Evolutionary conservation across 139 green algal genomes (phyloP).

Genomic region (Tetratostichococcus sp.): DNA sequence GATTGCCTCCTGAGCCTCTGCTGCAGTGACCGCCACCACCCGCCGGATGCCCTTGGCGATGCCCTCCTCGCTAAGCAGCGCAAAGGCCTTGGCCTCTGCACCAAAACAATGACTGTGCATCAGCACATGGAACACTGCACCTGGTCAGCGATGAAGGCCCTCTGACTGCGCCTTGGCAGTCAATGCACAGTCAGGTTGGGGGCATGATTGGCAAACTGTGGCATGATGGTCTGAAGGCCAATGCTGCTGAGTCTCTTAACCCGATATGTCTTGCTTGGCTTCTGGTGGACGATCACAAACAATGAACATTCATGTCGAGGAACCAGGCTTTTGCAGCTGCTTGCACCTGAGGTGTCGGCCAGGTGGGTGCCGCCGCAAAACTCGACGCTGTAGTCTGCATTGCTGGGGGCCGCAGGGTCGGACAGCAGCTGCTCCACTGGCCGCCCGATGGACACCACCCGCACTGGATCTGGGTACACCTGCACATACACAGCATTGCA

Average conservation of each 20-base stretch:
- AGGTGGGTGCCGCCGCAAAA: slow-evolving; percentile 98
- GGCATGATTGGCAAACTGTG: too few species aligned
- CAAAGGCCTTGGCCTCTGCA: slow-evolving; percentile 76
- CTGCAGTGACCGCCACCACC: slow-evolving; percentile 82
- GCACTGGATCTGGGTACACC: slow-evolving; percentile 96
- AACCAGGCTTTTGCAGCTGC: too few species aligned
- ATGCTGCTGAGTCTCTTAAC: too few species aligned
- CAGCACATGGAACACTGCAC: neutral
- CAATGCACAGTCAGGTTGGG: too few species aligned
- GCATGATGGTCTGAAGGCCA: too few species aligned
- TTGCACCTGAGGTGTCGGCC: slow-evolving; percentile 57
- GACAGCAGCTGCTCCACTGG: slow-evolving; percentile 83
- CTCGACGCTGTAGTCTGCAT: slow-evolving; percentile 71
- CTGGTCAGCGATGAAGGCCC: too few species aligned
- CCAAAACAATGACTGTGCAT: too few species aligned
- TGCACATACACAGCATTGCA: slow-evolving; percentile 2
- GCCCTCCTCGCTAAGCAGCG: slow-evolving; percentile 90
- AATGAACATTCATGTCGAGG: too few species aligned
- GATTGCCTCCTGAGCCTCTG: slow-evolving; percentile 68
- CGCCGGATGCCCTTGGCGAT: slow-evolving; percentile 88
- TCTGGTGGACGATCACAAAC: too few species aligned
- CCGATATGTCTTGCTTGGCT: too few species aligned
- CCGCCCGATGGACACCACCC: slow-evolving; percentile 87
- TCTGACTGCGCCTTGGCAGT: neutral
- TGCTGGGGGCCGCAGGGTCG: slow-evolving; percentile 34